A percentile compares a stretch with the other conserved stretches of the same genome.
Evolutionary conservation across 495 filamentous ascomycete genomes (phyloP).

Genomic region (Xylaria acuta): DNA sequence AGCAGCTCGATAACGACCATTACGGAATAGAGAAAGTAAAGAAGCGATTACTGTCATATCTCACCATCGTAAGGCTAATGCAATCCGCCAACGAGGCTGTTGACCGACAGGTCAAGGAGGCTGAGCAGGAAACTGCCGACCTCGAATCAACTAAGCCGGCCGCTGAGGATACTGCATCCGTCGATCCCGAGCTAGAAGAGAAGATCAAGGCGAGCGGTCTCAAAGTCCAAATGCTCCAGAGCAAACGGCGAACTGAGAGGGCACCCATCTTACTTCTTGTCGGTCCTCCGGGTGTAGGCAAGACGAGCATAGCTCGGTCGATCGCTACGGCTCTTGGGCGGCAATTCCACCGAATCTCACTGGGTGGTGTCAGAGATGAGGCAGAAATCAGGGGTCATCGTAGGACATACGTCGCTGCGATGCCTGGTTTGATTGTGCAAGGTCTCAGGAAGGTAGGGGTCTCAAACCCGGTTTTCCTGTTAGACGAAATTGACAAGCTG

Average conservation of each 20-base stretch:
- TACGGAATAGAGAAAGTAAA: conserved; percentile 98
- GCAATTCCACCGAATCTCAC: conserved; percentile 96
- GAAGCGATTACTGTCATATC: conserved; percentile 92
- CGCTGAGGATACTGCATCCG: conserved; percentile 31
- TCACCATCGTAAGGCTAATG: conserved; percentile 94
- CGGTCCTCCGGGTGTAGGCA: conserved; percentile 94
- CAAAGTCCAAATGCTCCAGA: conserved; percentile 72
- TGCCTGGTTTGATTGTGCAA: conserved; percentile 95
- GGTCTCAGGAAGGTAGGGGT: conserved; percentile 96
- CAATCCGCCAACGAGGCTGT: conserved; percentile 82
- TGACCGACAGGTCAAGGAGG: conserved; percentile 73
- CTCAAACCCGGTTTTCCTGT: conserved; percentile 92
- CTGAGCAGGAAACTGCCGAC: conserved; percentile 63
- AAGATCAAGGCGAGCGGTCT: conserved; percentile 57
- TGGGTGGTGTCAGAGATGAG: conserved; percentile 95
- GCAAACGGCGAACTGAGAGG: conserved; percentile 85
- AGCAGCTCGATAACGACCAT: conserved; percentile 95
- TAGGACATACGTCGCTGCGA: conserved; percentile 96
- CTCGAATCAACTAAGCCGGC: conserved; percentile 48
- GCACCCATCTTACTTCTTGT: conserved; percentile 94
- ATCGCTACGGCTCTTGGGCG: conserved; percentile 89
- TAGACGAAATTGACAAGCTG: conserved; percentile 99
- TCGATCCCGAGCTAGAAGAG: conserved; percentile 46
- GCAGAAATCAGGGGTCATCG: conserved; percentile 97
- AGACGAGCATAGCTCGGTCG: conserved; percentile 94